Evolutionary conservation across 75 land plant genomes (phyloP), one percentile per base, ranked within the genome.

Genomic region (Isoetes taiwanensis): DNA sequence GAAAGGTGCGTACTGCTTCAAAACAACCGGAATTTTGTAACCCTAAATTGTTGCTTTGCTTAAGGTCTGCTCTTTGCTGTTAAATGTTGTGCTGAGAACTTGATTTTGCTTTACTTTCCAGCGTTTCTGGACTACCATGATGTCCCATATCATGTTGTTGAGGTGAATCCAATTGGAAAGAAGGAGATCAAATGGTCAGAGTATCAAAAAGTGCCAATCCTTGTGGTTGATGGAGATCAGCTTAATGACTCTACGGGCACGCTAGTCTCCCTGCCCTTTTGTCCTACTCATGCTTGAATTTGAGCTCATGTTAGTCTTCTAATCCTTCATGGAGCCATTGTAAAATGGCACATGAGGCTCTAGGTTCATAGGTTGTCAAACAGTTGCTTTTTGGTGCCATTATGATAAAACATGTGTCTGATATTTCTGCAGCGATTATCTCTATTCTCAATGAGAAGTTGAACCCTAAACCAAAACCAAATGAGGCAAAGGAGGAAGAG

Each of bases 161-260:
- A 94, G 74, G 99, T 94, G 24, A 94, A 94, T 35, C 99, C 99
- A 52, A 56, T 84, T 24, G 74, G 72, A 63, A 94, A 94, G 61
- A 94, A 89, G 61, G 99, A 94, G 64, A 74, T 94, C 34, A 88
- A 88, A 57, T 94, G 99, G 99, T 94, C 99, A 30, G 96, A 94
- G 46, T 94, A 94, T 65, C 79, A 94, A 74, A 94, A 88, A 66
- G 90, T 94, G 28, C 99, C 99, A 37, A 77, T 94, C 25, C 65
- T 94, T 64, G 69, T 66, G 24, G 99, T 82, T 55, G 99, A 94
- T 72, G 99, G 99, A 10, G 80, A 88, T 61, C 78, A 72, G 58
- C 59, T 94, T 61, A 82, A 84, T 58, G 90, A 94, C 61, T 94
- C 99, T 23, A 78, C 99, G 71, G 99, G 99, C 80, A 57, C 35